These are phyloP conservation scores for Aspergillus funiculosus DNA, from an alignment of 495 filamentous ascomycete species.

Conservation along the genomic window DNA sequence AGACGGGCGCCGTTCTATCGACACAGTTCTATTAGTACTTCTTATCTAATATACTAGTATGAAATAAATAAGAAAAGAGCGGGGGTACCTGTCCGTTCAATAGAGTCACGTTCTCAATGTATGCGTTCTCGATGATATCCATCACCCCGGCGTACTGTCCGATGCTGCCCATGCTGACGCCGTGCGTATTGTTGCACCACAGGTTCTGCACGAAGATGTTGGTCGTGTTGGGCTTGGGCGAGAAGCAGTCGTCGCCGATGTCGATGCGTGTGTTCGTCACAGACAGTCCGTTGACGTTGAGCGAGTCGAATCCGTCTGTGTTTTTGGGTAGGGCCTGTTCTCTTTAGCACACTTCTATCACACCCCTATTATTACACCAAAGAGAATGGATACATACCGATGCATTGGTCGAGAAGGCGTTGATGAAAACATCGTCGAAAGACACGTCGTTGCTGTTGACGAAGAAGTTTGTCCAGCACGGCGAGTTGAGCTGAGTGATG, in stretches of 20 bases:
- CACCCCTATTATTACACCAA: too few species aligned
- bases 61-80: neutral
- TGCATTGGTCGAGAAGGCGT: conserved; percentile 48
- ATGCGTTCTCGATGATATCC: conserved; percentile 49
- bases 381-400: conserved; percentile 22
- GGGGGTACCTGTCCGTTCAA: conserved; percentile 42
- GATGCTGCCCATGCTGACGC: conserved; percentile 53
- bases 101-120: conserved; percentile 52
- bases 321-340: conserved; percentile 45
- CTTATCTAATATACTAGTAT: neutral
- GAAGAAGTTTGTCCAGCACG: conserved; percentile 57
- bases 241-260: conserved; percentile 56
- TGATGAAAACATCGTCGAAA: conserved; percentile 48
- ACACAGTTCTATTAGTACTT: neutral
- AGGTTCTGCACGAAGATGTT: conserved; percentile 53
- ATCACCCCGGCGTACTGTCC: conserved; percentile 50
- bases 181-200: conserved; percentile 54
- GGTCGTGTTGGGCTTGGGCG: conserved; percentile 52
- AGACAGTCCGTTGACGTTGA: conserved; percentile 43
- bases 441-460: conserved; percentile 48
- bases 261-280: conserved; percentile 48
- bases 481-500: conserved; percentile 52
- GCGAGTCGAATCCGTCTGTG: conserved; percentile 55
- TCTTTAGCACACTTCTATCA: too few species aligned
- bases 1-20: conserved; percentile 49